A percentile compares a stretch with the other conserved stretches of the same genome.
phyloP scores from a whole-genome alignment of 169 alveolate genomes.

The Plasmodium gallinaceum region DNA sequence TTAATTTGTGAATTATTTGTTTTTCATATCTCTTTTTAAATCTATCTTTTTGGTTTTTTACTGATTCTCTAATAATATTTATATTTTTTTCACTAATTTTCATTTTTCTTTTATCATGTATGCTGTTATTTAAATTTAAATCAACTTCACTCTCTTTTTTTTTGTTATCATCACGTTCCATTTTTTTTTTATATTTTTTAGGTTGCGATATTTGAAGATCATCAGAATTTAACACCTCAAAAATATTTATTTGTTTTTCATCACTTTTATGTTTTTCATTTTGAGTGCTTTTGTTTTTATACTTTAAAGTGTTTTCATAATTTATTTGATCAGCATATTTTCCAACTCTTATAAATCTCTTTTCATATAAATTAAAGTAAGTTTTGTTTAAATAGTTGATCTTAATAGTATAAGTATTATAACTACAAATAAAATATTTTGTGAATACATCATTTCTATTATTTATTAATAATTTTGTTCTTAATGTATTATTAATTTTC shows the following conservation, averaged over 20 bases:
- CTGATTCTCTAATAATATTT: neutral
- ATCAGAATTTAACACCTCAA: slow-evolving; percentile 12
- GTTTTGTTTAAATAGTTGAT: slow-evolving; percentile 8
- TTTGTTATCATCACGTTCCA: neutral
- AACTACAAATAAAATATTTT: neutral
- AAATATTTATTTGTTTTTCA: slow-evolving; percentile 16
- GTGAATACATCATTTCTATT: too few relatives aligned
- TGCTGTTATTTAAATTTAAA: too few relatives aligned
- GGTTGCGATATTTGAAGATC: slow-evolving; percentile 36
- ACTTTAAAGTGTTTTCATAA: slow-evolving; percentile 5
- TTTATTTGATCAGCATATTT: slow-evolving; percentile 32
- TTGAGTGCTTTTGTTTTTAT: slow-evolving; percentile 5
- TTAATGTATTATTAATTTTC: too few relatives aligned
- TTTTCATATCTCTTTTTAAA: neutral
- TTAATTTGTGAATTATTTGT: too few relatives aligned
- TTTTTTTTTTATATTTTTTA: slow-evolving; percentile 29
- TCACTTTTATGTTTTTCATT: neutral
- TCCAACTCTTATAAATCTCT: slow-evolving; percentile 47
- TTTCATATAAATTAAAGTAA: neutral
- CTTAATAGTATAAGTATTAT: neutral
- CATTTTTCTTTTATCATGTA: slow-evolving; percentile 4
- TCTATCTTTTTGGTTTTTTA: neutral
- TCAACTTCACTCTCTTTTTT: neutral
- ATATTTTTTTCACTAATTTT: neutral
- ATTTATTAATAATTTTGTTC: too few relatives aligned